Base-by-base conservation (phyloP, 2,329 filamentous ascomycete genomes). In the Nothophaeocryptopus gaeumannii region DNA sequence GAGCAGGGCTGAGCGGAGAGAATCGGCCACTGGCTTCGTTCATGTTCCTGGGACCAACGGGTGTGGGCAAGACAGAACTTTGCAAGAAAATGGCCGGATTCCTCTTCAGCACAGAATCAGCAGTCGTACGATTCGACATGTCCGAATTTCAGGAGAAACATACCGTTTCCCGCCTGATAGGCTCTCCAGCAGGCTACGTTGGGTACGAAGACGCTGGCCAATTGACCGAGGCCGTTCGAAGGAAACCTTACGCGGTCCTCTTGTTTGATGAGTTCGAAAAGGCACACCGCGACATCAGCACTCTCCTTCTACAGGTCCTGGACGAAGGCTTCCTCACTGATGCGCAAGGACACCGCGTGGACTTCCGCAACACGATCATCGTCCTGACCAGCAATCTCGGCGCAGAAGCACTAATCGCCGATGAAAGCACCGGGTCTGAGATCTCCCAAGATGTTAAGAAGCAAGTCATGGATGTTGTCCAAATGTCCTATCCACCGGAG, bases 231-330 rank as follows among this genome's bases (percentile, higher is more conserved):
- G 91, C 92, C 4, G 90, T 99, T 2, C 83, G 93, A 49, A 82
- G 93, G 52, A 97, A 97, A 69, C 93, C 93, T 0, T 97, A 97
- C 61, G 91, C 92, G 0, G 89, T 99, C 0, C 78, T 99, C 0
- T 78, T 99, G 1, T 95, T 99, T 61, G 93, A 99, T 67, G 93
- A 97, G 67, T 97, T 96, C 61, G 93, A 99, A 67, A 97, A 99
- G 68, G 93, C 92, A 0, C 93, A 97, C 67, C 85, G 89, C 46
- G 93, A 99, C 62, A 96, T 97, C 58, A 95, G 89, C 0, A 86
- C 91, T 0, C 77, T 99, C 2, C 79, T 99, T 3, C 80, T 99
- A 3, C 93, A 97, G 70, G 92, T 97, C 0, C 81, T 99, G 0
- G 93, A 97, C 65, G 93, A 97, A 68, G 93, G 93, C 2, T 96